These are phyloP conservation scores for Dorcoceras hygrometricum DNA, from an alignment of 257 asterid genomes.

Conservation along the genomic window DNA sequence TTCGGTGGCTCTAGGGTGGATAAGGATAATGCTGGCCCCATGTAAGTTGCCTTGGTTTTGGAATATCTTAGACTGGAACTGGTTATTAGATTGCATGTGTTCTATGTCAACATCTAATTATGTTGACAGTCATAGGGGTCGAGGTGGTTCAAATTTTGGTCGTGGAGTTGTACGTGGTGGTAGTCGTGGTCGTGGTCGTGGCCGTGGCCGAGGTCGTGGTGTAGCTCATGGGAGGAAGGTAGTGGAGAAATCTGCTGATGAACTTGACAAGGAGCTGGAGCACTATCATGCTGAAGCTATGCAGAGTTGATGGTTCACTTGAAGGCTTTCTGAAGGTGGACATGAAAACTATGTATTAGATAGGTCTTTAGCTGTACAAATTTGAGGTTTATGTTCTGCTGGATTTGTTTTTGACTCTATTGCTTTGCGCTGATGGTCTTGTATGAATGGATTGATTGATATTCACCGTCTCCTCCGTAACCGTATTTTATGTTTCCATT, in stretches of 20 bases:
- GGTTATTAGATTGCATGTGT: no score
- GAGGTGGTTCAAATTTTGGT: slow-evolving; percentile 32
- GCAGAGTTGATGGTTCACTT: slow-evolving; percentile 35
- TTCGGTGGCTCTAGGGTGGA: slow-evolving; percentile 36
- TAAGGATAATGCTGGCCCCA: slow-evolving; percentile 37
- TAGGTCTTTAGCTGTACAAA: slow-evolving; percentile 23
- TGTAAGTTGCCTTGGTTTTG: slow-evolving; percentile 36
- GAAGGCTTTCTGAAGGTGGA: not conserved
- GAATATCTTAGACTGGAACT: not conserved
- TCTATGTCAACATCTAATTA: no score
- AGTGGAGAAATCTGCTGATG: slow-evolving; percentile 67
- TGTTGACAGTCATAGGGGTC: slow-evolving; percentile 42
- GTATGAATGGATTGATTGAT: not conserved
- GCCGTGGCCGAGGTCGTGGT: slow-evolving; percentile 43
- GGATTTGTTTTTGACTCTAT: not conserved
- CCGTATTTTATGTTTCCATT: no score
- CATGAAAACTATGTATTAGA: not conserved
- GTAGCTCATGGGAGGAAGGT: slow-evolving; percentile 45
- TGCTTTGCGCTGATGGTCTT: not conserved
- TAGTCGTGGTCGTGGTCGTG: slow-evolving; percentile 32
- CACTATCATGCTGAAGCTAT: slow-evolving; percentile 75
- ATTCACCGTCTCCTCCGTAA: no score
- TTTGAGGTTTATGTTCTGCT: not conserved
- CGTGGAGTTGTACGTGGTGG: slow-evolving; percentile 36
- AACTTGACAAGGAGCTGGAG: slow-evolving; percentile 89